Evolutionary conservation across 352 stramenopile genomes (phyloP).

Genomic region (Thalassiosira mediterranea): DNA sequence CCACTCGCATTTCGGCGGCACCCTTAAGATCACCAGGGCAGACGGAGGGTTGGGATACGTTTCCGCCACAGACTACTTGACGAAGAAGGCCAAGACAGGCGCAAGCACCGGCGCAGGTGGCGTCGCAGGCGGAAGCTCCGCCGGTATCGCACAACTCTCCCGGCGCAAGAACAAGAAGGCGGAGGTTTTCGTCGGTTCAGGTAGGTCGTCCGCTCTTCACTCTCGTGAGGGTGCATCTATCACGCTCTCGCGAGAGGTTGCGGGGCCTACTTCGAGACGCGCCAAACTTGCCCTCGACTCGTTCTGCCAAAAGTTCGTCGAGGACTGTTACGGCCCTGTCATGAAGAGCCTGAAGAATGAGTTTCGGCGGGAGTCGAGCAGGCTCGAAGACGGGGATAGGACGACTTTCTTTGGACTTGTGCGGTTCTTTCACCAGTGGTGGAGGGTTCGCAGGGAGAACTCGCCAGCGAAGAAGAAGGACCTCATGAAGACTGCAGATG

Average conservation of each 20-base stretch:
- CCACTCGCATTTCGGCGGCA: conserved; percentile 82
- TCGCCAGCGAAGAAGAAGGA: not conserved
- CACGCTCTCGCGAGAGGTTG: conserved; percentile 24
- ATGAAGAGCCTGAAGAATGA: conserved; percentile 87
- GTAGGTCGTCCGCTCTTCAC: conserved; percentile 31
- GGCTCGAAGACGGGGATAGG: conserved; percentile 79
- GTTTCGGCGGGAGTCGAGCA: conserved; percentile 81
- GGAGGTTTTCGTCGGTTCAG: conserved; percentile 67
- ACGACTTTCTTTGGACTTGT: conserved; percentile 79
- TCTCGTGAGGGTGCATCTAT: conserved; percentile 19
- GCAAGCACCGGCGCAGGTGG: not conserved
- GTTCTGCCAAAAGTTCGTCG: conserved; percentile 76
- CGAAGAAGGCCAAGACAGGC: not conserved
- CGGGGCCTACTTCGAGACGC: conserved; percentile 38
- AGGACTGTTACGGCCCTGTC: conserved; percentile 80
- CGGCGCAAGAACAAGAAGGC: conserved; percentile 64
- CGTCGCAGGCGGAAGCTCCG: not conserved
- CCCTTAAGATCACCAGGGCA: conserved; percentile 54
- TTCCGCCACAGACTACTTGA: conserved; percentile 43
- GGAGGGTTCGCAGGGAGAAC: conserved; percentile 42
- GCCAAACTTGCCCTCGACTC: conserved; percentile 61
- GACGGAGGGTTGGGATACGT: conserved; percentile 58
- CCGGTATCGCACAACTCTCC: conserved; percentile 8
- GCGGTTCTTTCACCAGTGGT: conserved; percentile 83
- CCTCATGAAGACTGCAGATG: not conserved